Base-by-base conservation (phyloP, 2,329 filamentous ascomycete species). In the Phoma sp. region DNA sequence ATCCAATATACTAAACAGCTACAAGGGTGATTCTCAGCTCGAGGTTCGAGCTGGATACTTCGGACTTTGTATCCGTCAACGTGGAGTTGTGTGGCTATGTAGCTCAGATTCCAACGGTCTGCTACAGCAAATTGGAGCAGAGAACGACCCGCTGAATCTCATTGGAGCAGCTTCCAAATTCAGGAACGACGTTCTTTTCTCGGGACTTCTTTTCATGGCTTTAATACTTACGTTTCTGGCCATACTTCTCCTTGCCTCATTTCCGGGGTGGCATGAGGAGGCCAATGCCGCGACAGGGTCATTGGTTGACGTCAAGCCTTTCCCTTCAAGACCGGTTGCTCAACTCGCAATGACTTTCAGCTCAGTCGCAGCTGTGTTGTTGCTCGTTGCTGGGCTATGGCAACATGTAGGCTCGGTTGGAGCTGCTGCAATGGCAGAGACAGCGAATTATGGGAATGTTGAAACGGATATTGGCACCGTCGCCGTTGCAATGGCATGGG, bases 151-250 rank as follows among this genome's bases (percentile, higher is more conserved):
- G 27, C 81, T 99, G 71, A 98, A 99, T 75, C 80, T 99, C 69
- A 93, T 99, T 67, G 98, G 93, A 93, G 86, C 99, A 48, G 93
- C 95, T n/a, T 88, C 89, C 65, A 96, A 96, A 61, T 98, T 98
- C 80, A 97, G 97, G 77, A 92, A 98, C 75, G 93, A 92, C 78
- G 95, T 99, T 72, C 93, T 99, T 35, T 99, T 99, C 73, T 95
- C 95, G 6, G 98, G 98, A 71, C 80, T 99, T n/a, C 87, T 99
- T 89, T 98, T 99, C 80, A 93, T 99, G 71, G 93, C 93, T 70
- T 93, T 98, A 72, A 90, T 99, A 73, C 91, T 99, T 70, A 91
- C 93, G 64, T 98, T 98, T 78, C 83, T 98, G 75, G 96, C 91
- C 75, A 90, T 98, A 73, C 84, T 98, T 57, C 85, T 98, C 33